Percentiles rank a stretch among this genome's conserved stretches.
Conservation (phyloP, 345 rosid species). For the Atalantia buxifolia region DNA sequence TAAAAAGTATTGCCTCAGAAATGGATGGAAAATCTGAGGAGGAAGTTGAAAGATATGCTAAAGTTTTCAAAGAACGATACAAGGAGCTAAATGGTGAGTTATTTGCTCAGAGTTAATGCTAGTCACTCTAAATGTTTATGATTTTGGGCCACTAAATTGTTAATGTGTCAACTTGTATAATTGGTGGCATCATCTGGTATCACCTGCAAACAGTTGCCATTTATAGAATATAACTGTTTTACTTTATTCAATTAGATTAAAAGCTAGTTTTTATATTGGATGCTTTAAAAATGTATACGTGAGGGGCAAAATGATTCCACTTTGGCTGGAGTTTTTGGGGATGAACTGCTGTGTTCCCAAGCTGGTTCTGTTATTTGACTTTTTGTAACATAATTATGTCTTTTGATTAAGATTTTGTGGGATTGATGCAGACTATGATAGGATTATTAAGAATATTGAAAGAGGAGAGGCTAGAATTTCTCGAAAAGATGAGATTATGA, state of each 20-base stretch:
- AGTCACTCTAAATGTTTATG: not conserved
- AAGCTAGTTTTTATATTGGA: not conserved
- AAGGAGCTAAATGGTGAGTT: slow-evolving; percentile 77
- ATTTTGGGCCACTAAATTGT: not conserved
- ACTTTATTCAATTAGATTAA: not conserved
- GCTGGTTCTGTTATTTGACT: slow-evolving; percentile 3
- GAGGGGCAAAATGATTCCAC: not conserved
- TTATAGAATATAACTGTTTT: not conserved
- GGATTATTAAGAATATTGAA: slow-evolving; percentile 96
- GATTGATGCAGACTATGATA: slow-evolving; percentile 65
- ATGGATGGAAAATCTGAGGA: slow-evolving; percentile 94
- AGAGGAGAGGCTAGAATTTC: slow-evolving; percentile 95
- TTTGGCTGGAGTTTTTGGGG: not conserved
- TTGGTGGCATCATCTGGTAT: not conserved
- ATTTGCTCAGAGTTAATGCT: not conserved
- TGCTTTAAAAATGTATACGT: not conserved
- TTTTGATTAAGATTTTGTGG: not conserved
- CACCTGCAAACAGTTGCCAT: not conserved
- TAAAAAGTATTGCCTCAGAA: slow-evolving; percentile 77
- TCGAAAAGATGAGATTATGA: slow-evolving; percentile 97
- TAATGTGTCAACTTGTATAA: not conserved
- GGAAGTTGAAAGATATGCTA: slow-evolving; percentile 91
- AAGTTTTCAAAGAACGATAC: slow-evolving; percentile 81
- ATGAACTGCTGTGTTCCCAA: not conserved
- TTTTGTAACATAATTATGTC: not conserved